Evolutionary conservation across 768 basidiomycete genomes (phyloP), one percentile per base, ranked within the genome.

Genomic region (Imleria badia): DNA sequence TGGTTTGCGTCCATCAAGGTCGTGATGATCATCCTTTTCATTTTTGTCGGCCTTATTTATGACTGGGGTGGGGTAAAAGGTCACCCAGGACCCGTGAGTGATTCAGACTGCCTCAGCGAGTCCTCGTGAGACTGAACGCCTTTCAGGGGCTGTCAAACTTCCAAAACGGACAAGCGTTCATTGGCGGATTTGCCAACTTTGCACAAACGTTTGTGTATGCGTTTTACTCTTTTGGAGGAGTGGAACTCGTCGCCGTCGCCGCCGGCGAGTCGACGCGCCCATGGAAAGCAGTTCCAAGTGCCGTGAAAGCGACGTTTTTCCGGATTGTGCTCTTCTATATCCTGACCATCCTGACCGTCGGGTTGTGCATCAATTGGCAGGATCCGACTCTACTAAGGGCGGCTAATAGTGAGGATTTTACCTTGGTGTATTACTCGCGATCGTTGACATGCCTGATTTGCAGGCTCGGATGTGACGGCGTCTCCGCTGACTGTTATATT

Each of bases 161-260:
- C 51, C 75, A 75, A 22, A 58, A 76, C 36, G 71, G 72, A 10
- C 80, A 82, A 66, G 80, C 81, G 0, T 81, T 83, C 60, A 69
- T 82, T 12, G 81, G 81, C 11, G 80, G 80, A 42, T 82, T 81
- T 51, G 52, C 76, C 35, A 71, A 77, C 33, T 81, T 82, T 65
- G 77, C 79, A 9, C 79, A 79, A 60, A 80, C 78, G 6, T 86
- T 85, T 55, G 83, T 87, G 35, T 87, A 78, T 33, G 86, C 86
- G 13, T 87, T 87, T 56, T 90, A 83, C 70, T 86, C 85, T 9
- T 85, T 80, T 66, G 83, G 80, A 17, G 84, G 85, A 17, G 82
- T 87, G 30, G 86, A 87, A 60, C 77, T 90, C 11, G 86, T 89
- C 39, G 81, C 85, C 3, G 68, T 89, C 31, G 86, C 87, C n/a